Evolutionary conservation across 805 yeast genomes (phyloP), one percentile per base, ranked within the genome.

Genomic region (Yueomyces sp.): DNA sequence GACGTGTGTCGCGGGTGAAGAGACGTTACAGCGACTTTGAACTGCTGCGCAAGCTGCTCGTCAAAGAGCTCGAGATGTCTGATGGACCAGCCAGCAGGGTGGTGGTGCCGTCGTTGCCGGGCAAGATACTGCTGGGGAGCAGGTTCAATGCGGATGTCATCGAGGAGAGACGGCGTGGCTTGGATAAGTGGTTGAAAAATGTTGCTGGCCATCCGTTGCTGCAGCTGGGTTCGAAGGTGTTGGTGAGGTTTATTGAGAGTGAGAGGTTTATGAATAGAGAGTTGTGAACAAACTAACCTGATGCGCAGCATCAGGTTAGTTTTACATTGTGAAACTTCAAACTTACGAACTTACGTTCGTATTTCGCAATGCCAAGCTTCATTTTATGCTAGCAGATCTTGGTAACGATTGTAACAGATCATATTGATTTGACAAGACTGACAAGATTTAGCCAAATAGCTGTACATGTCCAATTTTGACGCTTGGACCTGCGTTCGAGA

Each of bases 131-230:
- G 44, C 61, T 79, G 42, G 67, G 73, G 29, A 81, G 82, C 60
- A 72, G 90, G 48, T 88, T 88, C 61, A 77, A 78, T 47, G 92
- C 85, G 47, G 79, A 83, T 38, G 79, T 81, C 46, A 87, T 92
- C 45, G 95, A 85, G 55, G 79, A 77, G 42, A 72, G 98, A 54
- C 68, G 95, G 45, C 75, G 73, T 51, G 96, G 95, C 0, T 67
- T 90, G 40, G 94, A 87, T 61, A 75, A 76, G 55, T 90, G 94
- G 64, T 60, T 92, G 37, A 70, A 68, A 39, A 69, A 77, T 19
- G 94, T 88, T 26, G 92, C 94, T 11, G 92, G 95, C 9, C 98
- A 90, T 61, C 98, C 98, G 1, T 64, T 90, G 48, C 65, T 90
- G 46, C 97, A 92, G 64, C 83, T 95, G 0, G 94, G 94, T 0